Evolutionary conservation across 2,329 filamentous ascomycete genomes (phyloP).

Genomic region (Pseudocercospora vitis): DNA sequence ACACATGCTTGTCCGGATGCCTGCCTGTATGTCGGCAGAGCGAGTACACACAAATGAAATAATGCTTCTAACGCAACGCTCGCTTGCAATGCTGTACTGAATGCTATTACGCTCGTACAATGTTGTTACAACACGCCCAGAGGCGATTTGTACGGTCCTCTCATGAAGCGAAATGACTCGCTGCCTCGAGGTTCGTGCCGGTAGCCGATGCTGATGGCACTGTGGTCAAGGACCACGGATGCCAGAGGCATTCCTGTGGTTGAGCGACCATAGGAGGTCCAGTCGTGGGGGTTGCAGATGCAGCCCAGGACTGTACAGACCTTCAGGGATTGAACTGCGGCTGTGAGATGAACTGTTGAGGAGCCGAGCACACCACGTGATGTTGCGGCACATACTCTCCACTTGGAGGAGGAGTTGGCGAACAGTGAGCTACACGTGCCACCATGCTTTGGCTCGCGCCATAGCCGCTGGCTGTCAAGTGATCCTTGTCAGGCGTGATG

Average conservation of each 20-base stretch:
- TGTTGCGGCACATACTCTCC: slow-evolving; percentile 30
- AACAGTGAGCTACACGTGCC: slow-evolving; percentile 28
- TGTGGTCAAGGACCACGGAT: slow-evolving; percentile 12
- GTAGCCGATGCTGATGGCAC: not conserved
- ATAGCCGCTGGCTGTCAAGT: slow-evolving; percentile 28
- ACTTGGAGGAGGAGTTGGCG: slow-evolving; percentile 38
- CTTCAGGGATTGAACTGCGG: slow-evolving; percentile 28
- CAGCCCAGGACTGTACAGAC: not conserved
- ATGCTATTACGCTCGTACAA: slow-evolving; percentile 33
- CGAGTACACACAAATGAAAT: slow-evolving; percentile 28
- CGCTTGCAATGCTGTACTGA: slow-evolving; percentile 35
- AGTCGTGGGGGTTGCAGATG: not conserved
- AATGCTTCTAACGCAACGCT: slow-evolving; percentile 35
- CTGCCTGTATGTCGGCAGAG: slow-evolving; percentile 16
- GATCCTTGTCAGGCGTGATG: slow-evolving; percentile 70
- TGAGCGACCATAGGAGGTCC: not conserved
- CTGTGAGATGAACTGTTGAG: slow-evolving; percentile 30
- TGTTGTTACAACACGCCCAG: slow-evolving; percentile 8
- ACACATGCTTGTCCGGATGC: slow-evolving; percentile 19
- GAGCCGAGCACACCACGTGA: slow-evolving; percentile 17
- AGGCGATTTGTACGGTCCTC: slow-evolving; percentile 5
- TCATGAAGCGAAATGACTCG: slow-evolving; percentile 18
- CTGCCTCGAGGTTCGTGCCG: not conserved
- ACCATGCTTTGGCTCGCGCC: slow-evolving; percentile 30
- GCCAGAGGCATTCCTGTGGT: not conserved